Evolutionary conservation across 768 basidiomycete genomes (phyloP).

Genomic region (Boletus reticulatus): DNA sequence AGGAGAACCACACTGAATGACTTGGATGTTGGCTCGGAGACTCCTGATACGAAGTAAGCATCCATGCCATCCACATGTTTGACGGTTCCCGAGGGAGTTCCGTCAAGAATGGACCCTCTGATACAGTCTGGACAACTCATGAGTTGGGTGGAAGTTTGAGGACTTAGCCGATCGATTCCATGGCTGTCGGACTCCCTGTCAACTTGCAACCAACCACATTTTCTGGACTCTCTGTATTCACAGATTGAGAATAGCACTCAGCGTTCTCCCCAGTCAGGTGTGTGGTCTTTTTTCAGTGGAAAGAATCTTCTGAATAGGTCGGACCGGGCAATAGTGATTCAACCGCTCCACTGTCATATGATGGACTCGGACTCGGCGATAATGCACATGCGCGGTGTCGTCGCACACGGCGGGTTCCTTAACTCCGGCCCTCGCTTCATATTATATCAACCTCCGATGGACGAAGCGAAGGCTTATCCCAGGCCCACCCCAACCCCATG

Average conservation of each 20-base stretch:
- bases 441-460: not conserved
- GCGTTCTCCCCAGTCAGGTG: too few relatives aligned
- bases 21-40: not conserved
- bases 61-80: slow-evolving; percentile 30
- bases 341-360: too few relatives aligned
- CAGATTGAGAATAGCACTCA: too few relatives aligned
- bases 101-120: slow-evolving; percentile 42
- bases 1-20: slow-evolving; percentile 46
- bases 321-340: too few relatives aligned
- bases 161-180: too few relatives aligned
- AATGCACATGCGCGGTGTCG: not conserved
- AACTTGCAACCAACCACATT: too few relatives aligned
- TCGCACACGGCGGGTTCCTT: not conserved
- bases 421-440: not conserved
- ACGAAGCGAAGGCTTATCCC: not conserved
- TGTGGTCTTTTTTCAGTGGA: too few relatives aligned
- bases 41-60: slow-evolving; percentile 42
- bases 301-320: too few relatives aligned
- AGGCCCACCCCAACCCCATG: not conserved
- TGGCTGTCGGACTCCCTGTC: too few relatives aligned
- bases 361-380: too few relatives aligned
- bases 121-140: slow-evolving; percentile 30
- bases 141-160: not conserved
- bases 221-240: too few relatives aligned
- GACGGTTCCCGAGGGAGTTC: slow-evolving; percentile 44